phyloP scores from a whole-genome alignment of 2,329 filamentous ascomycete species.

The Verticillium albo-atrum region DNA sequence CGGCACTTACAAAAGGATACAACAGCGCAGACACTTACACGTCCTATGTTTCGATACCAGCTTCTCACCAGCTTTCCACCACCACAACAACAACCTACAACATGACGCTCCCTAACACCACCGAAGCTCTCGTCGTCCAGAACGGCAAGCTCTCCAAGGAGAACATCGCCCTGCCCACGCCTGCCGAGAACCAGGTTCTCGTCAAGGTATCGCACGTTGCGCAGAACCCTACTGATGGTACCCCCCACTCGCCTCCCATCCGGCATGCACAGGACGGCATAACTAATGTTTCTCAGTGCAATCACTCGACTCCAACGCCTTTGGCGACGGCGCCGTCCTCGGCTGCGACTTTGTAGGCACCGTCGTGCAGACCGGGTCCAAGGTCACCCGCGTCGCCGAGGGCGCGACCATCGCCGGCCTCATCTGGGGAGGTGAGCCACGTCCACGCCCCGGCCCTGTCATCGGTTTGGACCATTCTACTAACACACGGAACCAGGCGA shows the following conservation, averaged over 20 bases:
- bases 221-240: constrained; percentile 22
- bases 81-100: no score
- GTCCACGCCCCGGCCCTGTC: no score
- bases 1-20: no score
- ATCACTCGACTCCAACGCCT: constrained; percentile 27
- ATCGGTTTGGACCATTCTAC: no score
- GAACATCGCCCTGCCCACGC: constrained; percentile 4
- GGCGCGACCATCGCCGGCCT: constrained; percentile 19
- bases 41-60: no score
- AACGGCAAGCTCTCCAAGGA: constrained; percentile 2
- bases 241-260: background rate
- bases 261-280: background rate
- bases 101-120: background rate
- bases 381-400: constrained; percentile 9
- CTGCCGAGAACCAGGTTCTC: constrained; percentile 13
- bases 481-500: constrained; percentile 11
- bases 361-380: constrained; percentile 25
- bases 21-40: no score
- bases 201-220: constrained; percentile 17
- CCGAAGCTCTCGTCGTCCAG: constrained; percentile 6
- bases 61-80: no score
- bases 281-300: constrained; percentile 16
- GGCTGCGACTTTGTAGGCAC: constrained; percentile 31
- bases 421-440: constrained; percentile 20
- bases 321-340: constrained; percentile 29